Evolutionary conservation across 1,139 yeast genomes (phyloP), one percentile per base, ranked within the genome.

Genomic region (Candida mesenterica): DNA sequence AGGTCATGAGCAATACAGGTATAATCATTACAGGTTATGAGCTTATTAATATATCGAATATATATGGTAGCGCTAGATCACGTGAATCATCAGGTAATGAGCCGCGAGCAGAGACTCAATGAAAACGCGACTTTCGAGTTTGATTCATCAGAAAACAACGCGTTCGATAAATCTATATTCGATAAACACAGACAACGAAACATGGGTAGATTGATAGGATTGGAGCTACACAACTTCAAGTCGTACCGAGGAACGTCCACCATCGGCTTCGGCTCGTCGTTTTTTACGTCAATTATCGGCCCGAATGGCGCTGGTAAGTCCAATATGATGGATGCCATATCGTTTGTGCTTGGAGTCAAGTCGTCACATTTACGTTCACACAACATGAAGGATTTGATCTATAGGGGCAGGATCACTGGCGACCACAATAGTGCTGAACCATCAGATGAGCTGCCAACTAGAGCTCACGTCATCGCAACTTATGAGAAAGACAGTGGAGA

Each of bases 241-340:
- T 89, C 97, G 3, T 92, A 92, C 55, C 70, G 76, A 40, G 97
- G 96, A 0, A 73, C 75, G 0, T 73, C 88, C 15, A 68, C 73
- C 7, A 78, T 92, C 15, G 96, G 94, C 3, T 84, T 90, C 58
- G 97, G 96, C 2, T 69, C 79, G 5, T 77, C 95, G 1, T 74
- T 75, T 44, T 92, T 94, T 63, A 87, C 96, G 2, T 84, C 95
- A 31, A 87, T 92, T 43, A 86, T 94, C 40, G 99, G 99, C 1
- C 97, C 98, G 12, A 94, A 94, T 71, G 98, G 98, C 13, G 85
- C 97, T 1, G 99, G 99, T 10, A 92, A 92, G 64, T 86, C 96
- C 32, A 92, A 92, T 53, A 83, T 90, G 90, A 90, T 90, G 97
- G 97, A 90, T 58, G 97, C 97, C 30, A 89, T 90, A 13, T 88